Base-by-base conservation (phyloP, 352 stramenopile genomes). In the Peronospora destructor region DNA sequence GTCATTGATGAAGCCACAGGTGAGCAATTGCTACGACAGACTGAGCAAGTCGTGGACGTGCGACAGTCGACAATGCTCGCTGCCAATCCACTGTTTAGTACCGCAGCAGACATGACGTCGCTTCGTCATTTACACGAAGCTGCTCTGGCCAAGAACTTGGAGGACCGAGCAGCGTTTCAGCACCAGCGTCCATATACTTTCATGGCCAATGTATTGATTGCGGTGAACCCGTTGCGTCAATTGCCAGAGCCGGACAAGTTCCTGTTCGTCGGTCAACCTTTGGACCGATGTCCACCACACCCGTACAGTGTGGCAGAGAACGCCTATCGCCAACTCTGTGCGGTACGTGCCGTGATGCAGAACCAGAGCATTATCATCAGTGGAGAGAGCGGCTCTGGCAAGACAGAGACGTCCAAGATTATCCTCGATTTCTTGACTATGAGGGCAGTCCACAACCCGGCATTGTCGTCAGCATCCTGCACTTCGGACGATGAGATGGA, bases 371-470 rank as follows among this genome's bases (percentile, higher is more conserved):
- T 98, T 61, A 85, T 98, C 35, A 96, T 98, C 39, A 95, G 79
- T 29, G 93, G 93, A 36, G 93, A 98, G 56, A 95, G 76, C 17
- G 92, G 92, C 9, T 94, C 91, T 3, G 93, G 93, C 37, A 98
- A 98, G 66, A 98, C 93, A 1, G 91, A 97, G 56, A 97, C 90
- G 13, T 96, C 92, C 49, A 97, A 97, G 69, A 95, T 96, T 66
- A 87, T 92, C 25, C 56, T 91, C 32, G 78, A 93, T 45, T 91
- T 93, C 58, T 58, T 94, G 19, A 87, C 84, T 2, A 87, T 81
- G 54, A 70, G 76, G 8, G 82, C 77, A 0, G 66, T 80, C 6
- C 69, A 83, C 56, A 76, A 66, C 30, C 53, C 59, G 10, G 60
- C 70, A 36, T 55, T 68, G 4, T 85, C 76, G 3, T 35, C 73